Percentiles rank a stretch among this genome's conserved stretches.
Conservation (phyloP, 345 rosid species). For the Citrus trifoliata region DNA sequence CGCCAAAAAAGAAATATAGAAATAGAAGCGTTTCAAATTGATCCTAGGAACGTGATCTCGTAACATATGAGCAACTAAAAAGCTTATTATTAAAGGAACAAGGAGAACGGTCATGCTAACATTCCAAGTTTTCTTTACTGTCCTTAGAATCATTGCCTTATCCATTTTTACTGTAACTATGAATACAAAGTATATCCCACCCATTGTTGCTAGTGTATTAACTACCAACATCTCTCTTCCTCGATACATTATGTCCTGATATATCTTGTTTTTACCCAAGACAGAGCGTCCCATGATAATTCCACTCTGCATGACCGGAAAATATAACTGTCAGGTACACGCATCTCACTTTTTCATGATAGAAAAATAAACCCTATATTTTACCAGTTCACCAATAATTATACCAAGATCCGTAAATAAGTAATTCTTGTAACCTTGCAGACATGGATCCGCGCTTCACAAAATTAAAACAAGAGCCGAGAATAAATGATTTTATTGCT, state of each 20-base stretch:
- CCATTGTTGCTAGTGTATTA: conserved; percentile 7
- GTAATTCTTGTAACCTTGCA: no score
- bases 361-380: not conserved
- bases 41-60: not conserved
- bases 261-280: conserved; percentile 8
- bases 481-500: no score
- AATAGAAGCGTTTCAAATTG: not conserved
- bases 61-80: not conserved
- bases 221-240: not conserved
- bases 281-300: conserved; percentile 27
- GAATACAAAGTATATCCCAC: conserved; percentile 18
- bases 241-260: conserved; percentile 9
- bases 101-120: conserved; percentile 7
- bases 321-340: not conserved
- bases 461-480: no score
- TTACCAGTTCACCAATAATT: not conserved
- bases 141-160: not conserved
- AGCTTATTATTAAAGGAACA: not conserved
- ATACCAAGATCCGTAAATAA: not conserved
- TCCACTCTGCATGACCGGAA: conserved; percentile 16
- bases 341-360: no score
- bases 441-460: no score
- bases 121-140: conserved; percentile 8
- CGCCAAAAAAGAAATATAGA: not conserved
- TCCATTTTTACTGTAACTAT: conserved; percentile 30